Conservation (phyloP, 1,284 basidiomycete genomes). For the Salmacisia buchloeana region DNA sequence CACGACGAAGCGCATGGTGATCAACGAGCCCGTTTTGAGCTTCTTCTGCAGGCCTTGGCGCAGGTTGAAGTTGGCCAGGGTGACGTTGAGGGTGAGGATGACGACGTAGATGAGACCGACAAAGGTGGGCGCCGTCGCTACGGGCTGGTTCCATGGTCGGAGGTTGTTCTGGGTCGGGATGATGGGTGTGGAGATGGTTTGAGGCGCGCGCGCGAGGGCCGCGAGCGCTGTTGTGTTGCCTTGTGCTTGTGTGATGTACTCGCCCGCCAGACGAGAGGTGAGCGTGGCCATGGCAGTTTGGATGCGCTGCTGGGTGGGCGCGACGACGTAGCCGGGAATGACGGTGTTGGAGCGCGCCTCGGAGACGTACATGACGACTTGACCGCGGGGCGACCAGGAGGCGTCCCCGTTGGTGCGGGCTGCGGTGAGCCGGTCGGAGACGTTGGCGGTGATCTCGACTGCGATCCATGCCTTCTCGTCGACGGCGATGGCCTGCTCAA, state of each 20-base stretch:
- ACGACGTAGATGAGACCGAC: conserved; percentile 71
- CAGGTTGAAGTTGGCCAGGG: conserved; percentile 30
- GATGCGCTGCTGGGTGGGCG: conserved; percentile 21
- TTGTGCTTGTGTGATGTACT: conserved; percentile 23
- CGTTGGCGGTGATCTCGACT: conserved; percentile 29
- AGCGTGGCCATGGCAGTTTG: conserved; percentile 18
- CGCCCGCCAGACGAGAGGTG: conserved; percentile 15
- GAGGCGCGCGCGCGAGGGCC: conserved; percentile 59
- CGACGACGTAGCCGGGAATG: conserved; percentile 23
- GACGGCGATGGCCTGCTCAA: conserved; percentile 32
- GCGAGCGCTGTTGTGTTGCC: conserved; percentile 53
- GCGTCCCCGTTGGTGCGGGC: conserved; percentile 36
- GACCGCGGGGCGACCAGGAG: conserved; percentile 26
- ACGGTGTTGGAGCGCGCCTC: conserved; percentile 33
- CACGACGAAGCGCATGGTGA: conserved; percentile 31
- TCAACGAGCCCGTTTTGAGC: conserved; percentile 28
- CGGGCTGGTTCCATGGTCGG: conserved; percentile 65
- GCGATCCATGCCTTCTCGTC: conserved; percentile 16
- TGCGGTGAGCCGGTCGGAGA: conserved; percentile 23
- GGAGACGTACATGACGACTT: conserved; percentile 30
- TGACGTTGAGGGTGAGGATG: conserved; percentile 55
- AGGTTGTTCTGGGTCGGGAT: conserved; percentile 59
- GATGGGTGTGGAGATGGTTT: conserved; percentile 59
- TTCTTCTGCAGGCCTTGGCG: conserved; percentile 31
- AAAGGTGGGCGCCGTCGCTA: conserved; percentile 66